Evolutionary conservation across 305 asterid species (phyloP).

Genomic region (Withania somnifera): DNA sequence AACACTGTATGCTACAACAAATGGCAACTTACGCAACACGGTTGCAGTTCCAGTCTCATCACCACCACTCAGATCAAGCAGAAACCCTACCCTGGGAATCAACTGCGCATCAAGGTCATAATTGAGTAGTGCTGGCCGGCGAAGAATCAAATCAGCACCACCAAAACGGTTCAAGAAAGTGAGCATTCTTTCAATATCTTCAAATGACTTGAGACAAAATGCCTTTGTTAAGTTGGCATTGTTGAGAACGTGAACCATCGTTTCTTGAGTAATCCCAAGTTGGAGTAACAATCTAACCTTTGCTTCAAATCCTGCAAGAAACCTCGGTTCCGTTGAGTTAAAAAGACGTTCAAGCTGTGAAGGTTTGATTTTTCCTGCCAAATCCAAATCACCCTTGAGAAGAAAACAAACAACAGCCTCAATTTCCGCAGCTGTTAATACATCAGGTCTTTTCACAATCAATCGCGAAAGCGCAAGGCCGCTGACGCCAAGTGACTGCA

Average conservation of each 20-base stretch:
- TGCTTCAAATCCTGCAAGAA: conserved; percentile 46
- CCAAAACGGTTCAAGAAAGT: conserved; percentile 53
- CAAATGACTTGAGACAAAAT: conserved; percentile 47
- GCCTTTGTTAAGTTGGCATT: conserved; percentile 52
- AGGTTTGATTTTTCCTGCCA: conserved; percentile 42
- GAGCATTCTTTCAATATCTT: conserved; percentile 52
- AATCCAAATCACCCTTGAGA: conserved; percentile 21
- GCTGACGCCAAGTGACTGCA: conserved; percentile 44
- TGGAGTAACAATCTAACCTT: conserved; percentile 47
- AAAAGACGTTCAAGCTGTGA: conserved; percentile 53
- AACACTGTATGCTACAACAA: conserved; percentile 53
- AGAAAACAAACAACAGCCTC: conserved; percentile 28
- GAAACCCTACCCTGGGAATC: conserved; percentile 60
- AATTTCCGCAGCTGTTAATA: conserved; percentile 49
- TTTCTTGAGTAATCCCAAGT: conserved; percentile 48
- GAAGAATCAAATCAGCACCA: conserved; percentile 52
- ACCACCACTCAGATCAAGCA: conserved; percentile 52
- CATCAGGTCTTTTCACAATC: conserved; percentile 41
- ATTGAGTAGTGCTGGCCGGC: conserved; percentile 61
- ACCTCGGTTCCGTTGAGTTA: conserved; percentile 29
- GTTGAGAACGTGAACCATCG: conserved; percentile 58
- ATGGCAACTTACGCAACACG: conserved; percentile 60
- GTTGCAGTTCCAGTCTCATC: conserved; percentile 44
- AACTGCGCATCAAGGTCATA: conserved; percentile 60
- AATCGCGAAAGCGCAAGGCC: conserved; percentile 46